Base-by-base conservation (phyloP, 1,284 basidiomycete species). In the Microbotryomycetes sp. region DNA sequence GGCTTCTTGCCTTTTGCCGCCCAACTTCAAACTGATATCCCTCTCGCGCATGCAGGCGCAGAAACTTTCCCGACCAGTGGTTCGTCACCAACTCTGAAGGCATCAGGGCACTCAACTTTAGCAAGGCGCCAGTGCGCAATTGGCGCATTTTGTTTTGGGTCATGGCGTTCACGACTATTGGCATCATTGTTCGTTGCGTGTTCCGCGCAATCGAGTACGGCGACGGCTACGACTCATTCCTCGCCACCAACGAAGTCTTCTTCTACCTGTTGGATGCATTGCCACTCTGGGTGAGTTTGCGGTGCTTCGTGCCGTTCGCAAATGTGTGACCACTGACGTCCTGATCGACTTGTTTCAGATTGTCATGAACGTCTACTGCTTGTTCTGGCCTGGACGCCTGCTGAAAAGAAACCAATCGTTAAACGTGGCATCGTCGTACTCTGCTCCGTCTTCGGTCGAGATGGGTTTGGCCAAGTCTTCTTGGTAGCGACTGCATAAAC, bases 261-360 rank as follows among this genome's bases (percentile, higher is more conserved):
- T 71, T 71, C 57, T 71, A 62, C 47, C n/a, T 56, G 15, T 59
- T 71, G 45, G 70, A 71, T 51, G 66, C 59, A 5, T 49, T 68
- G 4, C 68, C 67, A 2, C 63, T 71, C 35, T 61, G 58, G 54
- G 45, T 62, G 45, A 27, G 35, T 41, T 18, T 41, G 9, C 18
- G 9, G 11, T 41, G 35, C 11, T 56, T n/a, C 16, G 30, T 6
- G n/a, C 49, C 11, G 41, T 45, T 41, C 18, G 35, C 9, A 18
- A 18, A 11, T 11, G 35, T 18, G 9, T 41, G 35, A 41, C 9
- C 18, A 18, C 35, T 11, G 35, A 41, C 11, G 11, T 41, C 11
- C 9, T 18, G 9, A 18, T 41, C 11, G 18, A 41, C 9, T 9
- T 41, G 35, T 11, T 11, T 41, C 18, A 41, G 35, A 9, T 41